phyloP scores from a whole-genome alignment of 345 rosid species.

The Leavenworthia alabamica region DNA sequence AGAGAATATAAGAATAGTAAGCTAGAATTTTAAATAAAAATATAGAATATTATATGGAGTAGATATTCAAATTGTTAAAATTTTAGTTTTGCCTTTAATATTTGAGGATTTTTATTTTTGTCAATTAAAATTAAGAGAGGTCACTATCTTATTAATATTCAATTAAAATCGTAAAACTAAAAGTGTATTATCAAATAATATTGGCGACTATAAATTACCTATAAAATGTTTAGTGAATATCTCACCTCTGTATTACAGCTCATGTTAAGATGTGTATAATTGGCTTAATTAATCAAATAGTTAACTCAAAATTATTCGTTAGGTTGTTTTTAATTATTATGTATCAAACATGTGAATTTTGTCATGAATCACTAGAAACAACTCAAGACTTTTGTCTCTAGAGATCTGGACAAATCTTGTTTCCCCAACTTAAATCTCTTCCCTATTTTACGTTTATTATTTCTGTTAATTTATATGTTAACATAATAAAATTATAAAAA shows the following conservation, averaged over 20 bases:
- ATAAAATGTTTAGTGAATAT: not conserved
- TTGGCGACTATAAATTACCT: too few species aligned
- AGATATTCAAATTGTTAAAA: too few species aligned
- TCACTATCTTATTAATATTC: too few species aligned
- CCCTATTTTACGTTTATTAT: not conserved
- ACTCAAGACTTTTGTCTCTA: constrained; percentile 16
- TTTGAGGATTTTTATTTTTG: too few species aligned
- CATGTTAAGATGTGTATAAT: constrained; percentile 11
- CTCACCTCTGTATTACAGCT: not conserved
- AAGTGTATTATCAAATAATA: not conserved
- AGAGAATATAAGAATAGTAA: too few species aligned
- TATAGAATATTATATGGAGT: not conserved
- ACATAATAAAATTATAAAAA: too few species aligned
- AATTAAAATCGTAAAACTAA: too few species aligned
- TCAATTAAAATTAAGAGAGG: too few species aligned
- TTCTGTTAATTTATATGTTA: not conserved
- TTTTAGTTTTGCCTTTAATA: too few species aligned
- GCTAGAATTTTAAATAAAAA: not conserved
- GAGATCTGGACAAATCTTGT: constrained; percentile 16
- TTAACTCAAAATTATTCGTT: not conserved
- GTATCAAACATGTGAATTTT: not conserved
- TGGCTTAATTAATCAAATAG: not conserved
- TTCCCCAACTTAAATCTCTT: not conserved
- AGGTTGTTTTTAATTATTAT: constrained; percentile 4
- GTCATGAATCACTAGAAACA: constrained; percentile 20